Evolutionary conservation across 345 rosid genomes (phyloP), one percentile per base, ranked within the genome.

Genomic region (Triadica sebifera): DNA sequence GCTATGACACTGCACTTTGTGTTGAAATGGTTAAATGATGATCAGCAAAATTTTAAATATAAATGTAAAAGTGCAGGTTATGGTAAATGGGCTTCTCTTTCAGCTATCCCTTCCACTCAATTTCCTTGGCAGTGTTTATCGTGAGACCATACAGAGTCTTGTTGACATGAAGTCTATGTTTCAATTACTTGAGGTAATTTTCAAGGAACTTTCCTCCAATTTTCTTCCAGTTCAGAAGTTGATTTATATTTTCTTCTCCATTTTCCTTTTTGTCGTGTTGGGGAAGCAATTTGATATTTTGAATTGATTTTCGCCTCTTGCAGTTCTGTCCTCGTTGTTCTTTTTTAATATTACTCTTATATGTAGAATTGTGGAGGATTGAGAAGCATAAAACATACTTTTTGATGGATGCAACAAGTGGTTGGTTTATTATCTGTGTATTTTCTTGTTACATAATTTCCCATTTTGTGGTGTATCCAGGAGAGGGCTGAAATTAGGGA

Each of bases 61-160:
- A 58, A 69, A 61, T 81, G 70, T 77, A 66, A 67, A 72, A 70
- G 49, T 74, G 71, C 92, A 96, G 99, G 99, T 96, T 74, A 96
- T 96, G 99, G 99, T 96, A 75, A 96, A 93, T 89, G 99, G 99
- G 65, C 97, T 95, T 82, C 96, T 95, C 70, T 96, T 96, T 84
- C 99, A 96, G 88, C 85, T 96, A 10, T 96, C 99, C 52, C 96
- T 96, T 76, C 99, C 99, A 12, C 91, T 96, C 57, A 96, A 96
- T 83, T 96, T 96, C 81, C 93, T 96, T 74, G 98, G 99, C 77
- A 89, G 99, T 76, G 99, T 96, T 81, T 96, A 96, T 81, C 97
- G 99, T 57, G 99, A 96, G 84, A 96, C 99, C 51, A 81, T 96
- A 72, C 99, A 93, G 82, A 96, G 98, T 81, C 96, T 96, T 81